Conservation (phyloP, 768 basidiomycete species). For the Rhodosporidiobolus sp. region DNA sequence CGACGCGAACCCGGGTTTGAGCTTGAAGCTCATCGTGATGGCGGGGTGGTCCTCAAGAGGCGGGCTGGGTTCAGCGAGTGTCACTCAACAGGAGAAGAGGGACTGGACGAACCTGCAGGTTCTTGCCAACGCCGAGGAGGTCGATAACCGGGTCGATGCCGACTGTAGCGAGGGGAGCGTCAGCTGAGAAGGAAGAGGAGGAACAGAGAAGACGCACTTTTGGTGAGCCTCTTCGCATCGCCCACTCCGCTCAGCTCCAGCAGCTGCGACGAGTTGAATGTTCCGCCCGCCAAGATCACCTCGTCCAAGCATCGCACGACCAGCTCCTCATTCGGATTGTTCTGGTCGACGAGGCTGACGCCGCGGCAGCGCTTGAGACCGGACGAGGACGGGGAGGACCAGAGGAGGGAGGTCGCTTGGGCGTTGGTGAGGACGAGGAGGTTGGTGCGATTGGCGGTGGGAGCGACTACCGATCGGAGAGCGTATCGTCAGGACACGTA, state of each 20-base stretch:
- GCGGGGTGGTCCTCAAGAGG: constrained; percentile 44
- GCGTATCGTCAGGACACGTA: background rate
- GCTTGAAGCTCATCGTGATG: constrained; percentile 19
- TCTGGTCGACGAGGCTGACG: constrained; percentile 18
- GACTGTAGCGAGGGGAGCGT: background rate
- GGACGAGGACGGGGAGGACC: background rate
- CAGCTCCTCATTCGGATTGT: background rate
- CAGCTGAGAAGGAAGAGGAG: background rate
- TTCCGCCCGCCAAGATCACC: constrained; percentile 42
- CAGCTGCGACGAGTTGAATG: constrained; percentile 28
- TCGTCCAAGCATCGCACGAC: constrained; percentile 25
- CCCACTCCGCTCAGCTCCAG: constrained; percentile 38
- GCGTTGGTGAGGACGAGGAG: constrained; percentile 51
- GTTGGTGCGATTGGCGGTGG: constrained; percentile 39
- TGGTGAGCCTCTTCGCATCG: constrained; percentile 1
- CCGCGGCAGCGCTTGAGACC: constrained; percentile 5
- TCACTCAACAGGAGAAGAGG: background rate
- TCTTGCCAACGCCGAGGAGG: constrained; percentile 53
- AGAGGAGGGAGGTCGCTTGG: constrained; percentile 46
- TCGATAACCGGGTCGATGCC: constrained; percentile 48
- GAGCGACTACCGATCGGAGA: constrained; percentile 19
- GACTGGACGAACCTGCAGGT: constrained; percentile 44
- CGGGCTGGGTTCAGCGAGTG: background rate
- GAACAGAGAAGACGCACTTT: background rate
- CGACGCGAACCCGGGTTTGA: constrained; percentile 10